phyloP scores from a whole-genome alignment of 495 filamentous ascomycete genomes.

The Rhizodiscina lignyota region DNA sequence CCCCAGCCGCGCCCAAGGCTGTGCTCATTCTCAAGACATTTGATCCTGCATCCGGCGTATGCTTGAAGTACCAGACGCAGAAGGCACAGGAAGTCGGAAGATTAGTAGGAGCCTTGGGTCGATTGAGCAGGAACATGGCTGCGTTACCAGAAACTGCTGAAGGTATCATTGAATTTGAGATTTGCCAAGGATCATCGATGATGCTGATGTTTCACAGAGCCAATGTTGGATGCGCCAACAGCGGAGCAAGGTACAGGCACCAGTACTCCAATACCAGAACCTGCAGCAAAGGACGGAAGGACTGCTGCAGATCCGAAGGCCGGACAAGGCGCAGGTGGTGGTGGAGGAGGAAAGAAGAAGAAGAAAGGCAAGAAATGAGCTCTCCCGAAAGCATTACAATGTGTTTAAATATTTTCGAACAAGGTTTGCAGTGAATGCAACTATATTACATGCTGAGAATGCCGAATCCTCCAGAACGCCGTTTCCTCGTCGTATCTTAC shows the following conservation, averaged over 20 bases:
- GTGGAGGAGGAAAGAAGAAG: slow-evolving; percentile 21
- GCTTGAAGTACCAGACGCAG: slow-evolving; percentile 23
- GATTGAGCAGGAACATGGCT: slow-evolving; percentile 47
- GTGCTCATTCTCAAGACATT: slow-evolving; percentile 73
- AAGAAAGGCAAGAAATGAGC: slow-evolving; percentile 26
- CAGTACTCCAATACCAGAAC: slow-evolving; percentile 5
- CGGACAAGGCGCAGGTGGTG: slow-evolving; percentile 5
- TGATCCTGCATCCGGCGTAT: slow-evolving; percentile 63
- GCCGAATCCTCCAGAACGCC: too few species aligned
- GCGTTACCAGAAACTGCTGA: slow-evolving; percentile 30
- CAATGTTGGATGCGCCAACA: slow-evolving; percentile 2
- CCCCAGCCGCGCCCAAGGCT: slow-evolving; percentile 21
- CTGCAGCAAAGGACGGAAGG: slow-evolving; percentile 2
- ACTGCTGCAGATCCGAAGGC: slow-evolving; percentile 1
- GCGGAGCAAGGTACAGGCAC: slow-evolving; percentile 2
- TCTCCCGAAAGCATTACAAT: too few species aligned
- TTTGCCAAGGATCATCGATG: neutral
- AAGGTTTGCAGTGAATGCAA: too few species aligned
- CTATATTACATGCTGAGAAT: too few species aligned
- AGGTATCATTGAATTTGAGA: too few species aligned
- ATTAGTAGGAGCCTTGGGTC: slow-evolving; percentile 56
- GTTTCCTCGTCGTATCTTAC: too few species aligned
- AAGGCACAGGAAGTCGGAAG: slow-evolving; percentile 66
- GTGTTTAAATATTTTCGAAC: too few species aligned
- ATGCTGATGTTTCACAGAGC: neutral